A percentile compares a stretch with the other conserved stretches of the same genome.
These are phyloP conservation scores for Endothia cerciana DNA, from an alignment of 2,329 filamentous ascomycete species.

Conservation along the genomic window DNA sequence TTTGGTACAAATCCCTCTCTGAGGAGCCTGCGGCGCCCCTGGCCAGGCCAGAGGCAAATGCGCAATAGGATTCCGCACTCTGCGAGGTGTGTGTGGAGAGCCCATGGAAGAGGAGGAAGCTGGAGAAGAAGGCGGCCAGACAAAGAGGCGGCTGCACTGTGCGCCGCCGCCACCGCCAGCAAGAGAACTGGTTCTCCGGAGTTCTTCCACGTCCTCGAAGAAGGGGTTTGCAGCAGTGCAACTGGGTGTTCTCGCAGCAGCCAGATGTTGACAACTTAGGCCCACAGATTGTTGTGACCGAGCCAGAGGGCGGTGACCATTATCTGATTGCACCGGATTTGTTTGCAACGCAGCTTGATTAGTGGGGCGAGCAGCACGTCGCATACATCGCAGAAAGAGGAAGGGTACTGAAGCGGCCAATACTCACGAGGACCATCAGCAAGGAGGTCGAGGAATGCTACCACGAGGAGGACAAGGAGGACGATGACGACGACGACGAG, in stretches of 20 bases:
- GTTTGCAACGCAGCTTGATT: constrained; percentile 4
- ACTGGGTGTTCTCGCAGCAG: constrained; percentile 15
- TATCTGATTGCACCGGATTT: constrained; percentile 20
- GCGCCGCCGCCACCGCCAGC: background rate
- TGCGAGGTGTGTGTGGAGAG: background rate
- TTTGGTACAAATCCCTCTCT: constrained; percentile 14
- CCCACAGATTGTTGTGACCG: constrained; percentile 24
- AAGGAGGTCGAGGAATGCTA: background rate
- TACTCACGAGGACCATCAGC: background rate
- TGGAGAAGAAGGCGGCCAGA: background rate
- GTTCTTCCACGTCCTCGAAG: background rate
- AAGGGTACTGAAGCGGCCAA: background rate
- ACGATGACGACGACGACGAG: background rate
- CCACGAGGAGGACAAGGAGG: too few relatives aligned
- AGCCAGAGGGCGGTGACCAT: constrained; percentile 12
- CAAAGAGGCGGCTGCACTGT: background rate
- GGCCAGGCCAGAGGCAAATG: background rate
- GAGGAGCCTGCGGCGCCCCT: background rate
- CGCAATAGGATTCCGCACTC: constrained; percentile 8
- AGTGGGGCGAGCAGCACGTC: background rate
- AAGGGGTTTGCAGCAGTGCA: constrained; percentile 10
- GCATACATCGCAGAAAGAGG: background rate
- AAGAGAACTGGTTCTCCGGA: background rate
- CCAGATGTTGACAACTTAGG: constrained; percentile 22
- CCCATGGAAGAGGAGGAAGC: background rate